Base-by-base conservation (phyloP, 805 yeast species). In the Candida pseudoglaebosa region DNA sequence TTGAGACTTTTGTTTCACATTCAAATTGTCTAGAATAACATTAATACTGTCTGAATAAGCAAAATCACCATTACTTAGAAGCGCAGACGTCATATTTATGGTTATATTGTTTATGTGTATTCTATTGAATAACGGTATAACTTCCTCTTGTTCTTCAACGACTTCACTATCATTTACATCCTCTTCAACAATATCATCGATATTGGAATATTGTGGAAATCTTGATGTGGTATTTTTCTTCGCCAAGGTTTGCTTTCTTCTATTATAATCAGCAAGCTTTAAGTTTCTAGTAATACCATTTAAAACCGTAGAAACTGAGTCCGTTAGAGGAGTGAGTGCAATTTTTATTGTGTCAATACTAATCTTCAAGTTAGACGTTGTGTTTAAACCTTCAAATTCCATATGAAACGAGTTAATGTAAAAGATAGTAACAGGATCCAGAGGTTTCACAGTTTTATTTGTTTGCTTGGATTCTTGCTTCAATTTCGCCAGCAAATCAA, bases 311-410 rank as follows among this genome's bases (percentile, higher is more conserved):
- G 61, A 37, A 1, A 65, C 37, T 1, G 73, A 61, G 0, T 67
- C 70, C 0, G 72, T 56, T 9, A 73, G 45, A 1, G 79, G 79
- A 1, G 62, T 53, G 1, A 70, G 59, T 1, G 82, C 69, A 1
- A 74, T 24, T n/a, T 60, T 62, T 8, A 77, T 41, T 2, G 57
- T 46, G 5, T 62, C 75, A 2, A 77, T 46, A 3, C 65, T 61
- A 9, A 77, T 45, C 9, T 53, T 56, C 14, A 76, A 43, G 43
- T 73, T 59, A 1, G 58, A 47, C 1, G 66, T 53, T 4, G 42
- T 45, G 30, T 49, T 47, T 15, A 68, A 45, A 2, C 85, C 84
- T 41, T 73, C 72, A 46, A 81, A 80, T 4, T 67, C 60, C 2
- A 75, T 40, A 2, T 54, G 55, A 4, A 72, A 45, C 7, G 52